phyloP scores from a whole-genome alignment of 1,139 yeast species.

The Suhomyces ambrosiae region DNA sequence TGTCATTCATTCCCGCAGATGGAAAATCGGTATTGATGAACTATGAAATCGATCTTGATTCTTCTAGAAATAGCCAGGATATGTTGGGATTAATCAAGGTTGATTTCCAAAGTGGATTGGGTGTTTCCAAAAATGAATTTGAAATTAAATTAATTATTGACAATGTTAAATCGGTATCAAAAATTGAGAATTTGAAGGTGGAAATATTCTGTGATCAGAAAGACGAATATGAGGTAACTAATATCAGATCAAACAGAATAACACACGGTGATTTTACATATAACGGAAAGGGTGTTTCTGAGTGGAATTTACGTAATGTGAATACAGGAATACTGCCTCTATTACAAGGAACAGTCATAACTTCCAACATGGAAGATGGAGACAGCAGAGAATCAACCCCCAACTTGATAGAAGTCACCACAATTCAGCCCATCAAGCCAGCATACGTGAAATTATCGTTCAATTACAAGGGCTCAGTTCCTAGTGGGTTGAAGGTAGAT shows the following conservation, averaged over 20 bases:
- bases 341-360: conserved; percentile 55
- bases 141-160: conserved; percentile 66
- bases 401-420: conserved; percentile 11
- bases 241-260: conserved; percentile 56
- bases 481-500: conserved; percentile 76
- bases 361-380: conserved; percentile 18
- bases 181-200: conserved; percentile 59
- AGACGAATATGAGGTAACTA: conserved; percentile 11
- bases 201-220: conserved; percentile 44
- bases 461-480: conserved; percentile 65
- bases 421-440: conserved; percentile 43
- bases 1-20: conserved; percentile 87
- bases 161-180: conserved; percentile 50
- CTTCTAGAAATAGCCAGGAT: conserved; percentile 22
- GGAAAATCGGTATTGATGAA: conserved; percentile 68
- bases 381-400: conserved; percentile 9
- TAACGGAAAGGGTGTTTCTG: conserved; percentile 56
- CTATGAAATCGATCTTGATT: conserved; percentile 59
- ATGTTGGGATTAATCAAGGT: conserved; percentile 59
- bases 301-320: conserved; percentile 68
- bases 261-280: conserved; percentile 74
- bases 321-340: conserved; percentile 71
- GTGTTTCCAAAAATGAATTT: conserved; percentile 67
- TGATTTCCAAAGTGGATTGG: conserved; percentile 64
- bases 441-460: conserved; percentile 56